These are phyloP conservation scores for Knoxdaviesia proteae DNA, from an alignment of 2,329 filamentous ascomycete genomes.

Conservation along the genomic window DNA sequence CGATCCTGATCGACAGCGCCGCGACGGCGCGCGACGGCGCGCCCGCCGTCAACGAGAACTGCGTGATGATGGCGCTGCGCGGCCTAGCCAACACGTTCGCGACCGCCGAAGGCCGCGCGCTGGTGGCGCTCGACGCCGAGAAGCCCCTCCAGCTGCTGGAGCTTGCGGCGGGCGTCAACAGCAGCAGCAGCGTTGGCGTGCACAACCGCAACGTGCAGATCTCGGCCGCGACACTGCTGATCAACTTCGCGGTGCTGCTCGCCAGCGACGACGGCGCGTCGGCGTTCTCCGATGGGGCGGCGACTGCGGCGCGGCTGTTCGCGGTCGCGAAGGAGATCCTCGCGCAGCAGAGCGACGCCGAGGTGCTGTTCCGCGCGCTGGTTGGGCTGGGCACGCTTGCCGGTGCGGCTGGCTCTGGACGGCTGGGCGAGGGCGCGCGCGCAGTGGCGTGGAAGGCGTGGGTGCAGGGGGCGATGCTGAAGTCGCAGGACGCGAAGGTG, in stretches of 20 bases:
- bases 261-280: constrained; percentile 26
- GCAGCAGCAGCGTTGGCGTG: constrained; percentile 25
- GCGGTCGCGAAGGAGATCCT: constrained; percentile 43
- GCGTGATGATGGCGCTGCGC: constrained; percentile 69
- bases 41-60: constrained; percentile 47
- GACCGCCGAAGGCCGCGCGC: constrained; percentile 45
- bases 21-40: constrained; percentile 23
- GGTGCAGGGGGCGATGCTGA: constrained; percentile 21
- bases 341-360: constrained; percentile 47
- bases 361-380: constrained; percentile 64
- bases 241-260: constrained; percentile 61
- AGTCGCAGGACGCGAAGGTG: constrained; percentile 24
- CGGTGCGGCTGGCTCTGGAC: constrained; percentile 22
- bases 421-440: constrained; percentile 7
- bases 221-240: constrained; percentile 59
- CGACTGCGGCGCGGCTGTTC: constrained; percentile 23
- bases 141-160: constrained; percentile 42
- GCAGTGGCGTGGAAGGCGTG: constrained; percentile 10
- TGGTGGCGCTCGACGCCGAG: constrained; percentile 37
- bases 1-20: constrained; percentile 20
- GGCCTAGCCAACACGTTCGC: constrained; percentile 69
- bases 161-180: constrained; percentile 31
- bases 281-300: constrained; percentile 9
- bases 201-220: constrained; percentile 64
- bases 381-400: constrained; percentile 66